phyloP scores from a whole-genome alignment of 805 yeast genomes.

The Spencermartinsiella europaea region DNA sequence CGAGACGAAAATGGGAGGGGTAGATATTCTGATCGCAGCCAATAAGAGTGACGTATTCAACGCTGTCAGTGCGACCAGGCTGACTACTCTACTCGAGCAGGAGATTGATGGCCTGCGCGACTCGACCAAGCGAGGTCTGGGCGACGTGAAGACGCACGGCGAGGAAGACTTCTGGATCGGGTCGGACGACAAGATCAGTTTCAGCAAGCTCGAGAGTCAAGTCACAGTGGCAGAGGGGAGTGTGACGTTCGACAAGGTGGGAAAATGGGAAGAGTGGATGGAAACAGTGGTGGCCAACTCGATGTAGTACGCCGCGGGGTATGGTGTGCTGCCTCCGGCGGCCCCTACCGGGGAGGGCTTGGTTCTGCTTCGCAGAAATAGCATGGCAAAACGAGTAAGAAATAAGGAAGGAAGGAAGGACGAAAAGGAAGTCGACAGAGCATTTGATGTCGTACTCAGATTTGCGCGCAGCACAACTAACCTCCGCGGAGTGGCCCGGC shows the following conservation, averaged over 20 bases:
- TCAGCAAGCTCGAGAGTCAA: slow-evolving; percentile 66
- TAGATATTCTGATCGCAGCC: slow-evolving; percentile 71
- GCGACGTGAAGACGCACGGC: slow-evolving; percentile 35
- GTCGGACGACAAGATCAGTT: slow-evolving; percentile 45
- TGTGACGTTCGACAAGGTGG: slow-evolving; percentile 50
- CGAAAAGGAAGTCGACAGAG: too few species aligned
- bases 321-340: not conserved
- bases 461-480: too few species aligned
- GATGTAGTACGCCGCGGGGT: not conserved
- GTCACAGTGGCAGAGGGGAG: slow-evolving; percentile 63
- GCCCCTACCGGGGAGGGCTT: not conserved
- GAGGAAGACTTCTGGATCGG: slow-evolving; percentile 36
- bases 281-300: slow-evolving; percentile 67
- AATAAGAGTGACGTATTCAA: slow-evolving; percentile 86
- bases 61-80: slow-evolving; percentile 62
- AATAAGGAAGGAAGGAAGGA: too few species aligned
- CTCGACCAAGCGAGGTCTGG: slow-evolving; percentile 44
- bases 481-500: too few species aligned
- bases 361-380: slow-evolving; percentile 2
- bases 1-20: slow-evolving; percentile 62
- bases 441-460: too few species aligned
- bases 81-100: slow-evolving; percentile 52
- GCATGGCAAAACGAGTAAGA: too few species aligned
- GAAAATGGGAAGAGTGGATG: slow-evolving; percentile 72
- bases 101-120: slow-evolving; percentile 57